These are phyloP conservation scores for Cercospora citrullina DNA, from an alignment of 2,329 filamentous ascomycete genomes.

Conservation along the genomic window DNA sequence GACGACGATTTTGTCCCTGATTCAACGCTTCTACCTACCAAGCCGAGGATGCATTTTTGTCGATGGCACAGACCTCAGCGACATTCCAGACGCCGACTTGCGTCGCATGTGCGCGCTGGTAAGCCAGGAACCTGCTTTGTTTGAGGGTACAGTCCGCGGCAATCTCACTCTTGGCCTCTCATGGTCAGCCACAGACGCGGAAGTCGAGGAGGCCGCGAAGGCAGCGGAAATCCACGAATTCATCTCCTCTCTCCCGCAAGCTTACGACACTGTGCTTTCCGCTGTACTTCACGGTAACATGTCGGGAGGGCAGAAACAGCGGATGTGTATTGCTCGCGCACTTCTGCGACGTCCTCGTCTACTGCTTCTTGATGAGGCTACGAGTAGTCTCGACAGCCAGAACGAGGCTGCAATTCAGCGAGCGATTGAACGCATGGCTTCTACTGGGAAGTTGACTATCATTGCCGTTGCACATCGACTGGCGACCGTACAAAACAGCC, in stretches of 20 bases:
- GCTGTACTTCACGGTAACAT: slow-evolving; percentile 43
- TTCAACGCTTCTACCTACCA: slow-evolving; percentile 59
- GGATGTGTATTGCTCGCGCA: slow-evolving; percentile 45
- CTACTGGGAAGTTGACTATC: slow-evolving; percentile 36
- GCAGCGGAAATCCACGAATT: slow-evolving; percentile 70
- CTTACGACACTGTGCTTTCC: slow-evolving; percentile 59
- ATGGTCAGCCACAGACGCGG: slow-evolving; percentile 52
- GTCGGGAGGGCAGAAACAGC: slow-evolving; percentile 46
- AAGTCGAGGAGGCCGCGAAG: slow-evolving; percentile 66
- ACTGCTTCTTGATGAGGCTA: slow-evolving; percentile 46
- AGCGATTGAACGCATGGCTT: slow-evolving; percentile 39
- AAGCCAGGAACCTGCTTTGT: slow-evolving; percentile 50
- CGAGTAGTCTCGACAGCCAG: slow-evolving; percentile 46
- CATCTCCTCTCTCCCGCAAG: slow-evolving; percentile 59
- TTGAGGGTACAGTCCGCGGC: slow-evolving; percentile 46
- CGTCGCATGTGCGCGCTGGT: slow-evolving; percentile 47
- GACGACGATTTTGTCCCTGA: slow-evolving; percentile 42
- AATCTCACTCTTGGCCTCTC: slow-evolving; percentile 36
- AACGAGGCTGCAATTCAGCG: slow-evolving; percentile 43
- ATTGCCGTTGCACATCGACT: slow-evolving; percentile 49
- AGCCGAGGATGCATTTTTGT: slow-evolving; percentile 63
- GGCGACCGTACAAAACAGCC: slow-evolving; percentile 36
- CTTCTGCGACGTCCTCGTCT: slow-evolving; percentile 44
- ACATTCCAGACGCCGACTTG: slow-evolving; percentile 42
- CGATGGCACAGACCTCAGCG: slow-evolving; percentile 41